Evolutionary conservation across 495 filamentous ascomycete genomes (phyloP).

Genomic region (Lasiosphaeria miniovina): DNA sequence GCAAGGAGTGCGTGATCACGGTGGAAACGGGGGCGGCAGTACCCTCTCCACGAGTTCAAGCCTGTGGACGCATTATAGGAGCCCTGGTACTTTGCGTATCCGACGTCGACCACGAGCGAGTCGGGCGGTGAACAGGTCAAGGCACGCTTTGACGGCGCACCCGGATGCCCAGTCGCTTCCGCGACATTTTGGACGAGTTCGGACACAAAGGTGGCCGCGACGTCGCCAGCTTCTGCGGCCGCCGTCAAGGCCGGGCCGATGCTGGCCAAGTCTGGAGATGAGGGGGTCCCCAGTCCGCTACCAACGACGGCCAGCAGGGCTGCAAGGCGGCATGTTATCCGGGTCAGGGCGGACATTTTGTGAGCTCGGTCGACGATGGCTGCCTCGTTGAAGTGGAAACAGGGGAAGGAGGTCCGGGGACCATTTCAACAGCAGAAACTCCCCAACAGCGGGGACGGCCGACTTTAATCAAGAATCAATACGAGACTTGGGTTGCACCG

Average conservation of each 20-base stretch:
- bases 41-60: constrained; percentile 43
- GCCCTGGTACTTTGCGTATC: constrained; percentile 42
- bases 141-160: constrained; percentile 9
- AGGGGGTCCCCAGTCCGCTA: constrained; percentile 5
- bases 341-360: no score
- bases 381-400: no score
- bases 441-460: no score
- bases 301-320: constrained; percentile 10
- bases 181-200: constrained; percentile 24
- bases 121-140: constrained; percentile 11
- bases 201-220: constrained; percentile 21
- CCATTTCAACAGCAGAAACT: no score
- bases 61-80: constrained; percentile 30
- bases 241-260: background rate
- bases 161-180: constrained; percentile 9
- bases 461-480: no score
- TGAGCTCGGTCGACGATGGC: no score
- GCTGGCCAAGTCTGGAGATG: background rate
- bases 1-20: constrained; percentile 5
- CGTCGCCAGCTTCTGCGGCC: constrained; percentile 7
- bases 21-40: constrained; percentile 5
- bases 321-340: constrained; percentile 3
- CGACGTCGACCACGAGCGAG: constrained; percentile 32
- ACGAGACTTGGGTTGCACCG: no score
- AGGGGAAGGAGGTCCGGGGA: no score